Conservation (phyloP, 768 basidiomycete genomes). For the Steccherinum ochraceum region DNA sequence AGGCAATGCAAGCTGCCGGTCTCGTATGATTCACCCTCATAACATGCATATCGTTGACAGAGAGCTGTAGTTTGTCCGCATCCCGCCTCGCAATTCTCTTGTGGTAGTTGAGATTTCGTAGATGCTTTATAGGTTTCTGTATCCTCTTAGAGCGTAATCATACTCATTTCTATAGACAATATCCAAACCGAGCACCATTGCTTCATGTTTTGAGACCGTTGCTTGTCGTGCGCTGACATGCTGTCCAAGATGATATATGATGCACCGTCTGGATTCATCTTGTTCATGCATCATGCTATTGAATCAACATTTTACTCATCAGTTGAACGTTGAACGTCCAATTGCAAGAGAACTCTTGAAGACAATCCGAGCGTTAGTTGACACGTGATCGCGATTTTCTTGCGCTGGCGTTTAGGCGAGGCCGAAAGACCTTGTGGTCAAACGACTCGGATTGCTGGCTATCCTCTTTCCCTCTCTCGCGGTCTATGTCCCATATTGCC, state of each 20-base stretch:
- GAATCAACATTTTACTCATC: too few relatives aligned
- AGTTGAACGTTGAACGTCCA: too few relatives aligned
- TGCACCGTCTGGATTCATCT: too few relatives aligned
- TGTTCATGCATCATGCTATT: too few relatives aligned
- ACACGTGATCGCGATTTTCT: not conserved
- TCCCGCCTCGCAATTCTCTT: too few relatives aligned
- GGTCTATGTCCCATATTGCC: constrained; percentile 8
- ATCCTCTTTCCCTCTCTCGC: not conserved
- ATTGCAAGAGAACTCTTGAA: too few relatives aligned
- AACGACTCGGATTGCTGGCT: not conserved
- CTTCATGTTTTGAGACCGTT: too few relatives aligned
- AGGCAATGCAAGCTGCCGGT: constrained; percentile 80
- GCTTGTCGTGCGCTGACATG: too few relatives aligned
- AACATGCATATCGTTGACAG: not conserved
- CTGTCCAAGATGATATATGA: too few relatives aligned
- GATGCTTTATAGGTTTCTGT: constrained; percentile 3
- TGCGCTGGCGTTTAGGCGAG: not conserved
- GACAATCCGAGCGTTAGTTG: not conserved
- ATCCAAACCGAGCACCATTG: not conserved
- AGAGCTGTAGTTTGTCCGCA: too few relatives aligned
- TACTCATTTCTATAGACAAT: not conserved
- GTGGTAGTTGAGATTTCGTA: constrained; percentile 15
- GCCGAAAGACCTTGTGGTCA: not conserved
- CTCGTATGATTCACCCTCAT: constrained; percentile 36
- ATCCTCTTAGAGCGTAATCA: not conserved